Percentiles rank a stretch among this genome's conserved stretches.
Conservation (phyloP, 2,329 filamentous ascomycete genomes). For the Pseudogymnoascus sp. region DNA sequence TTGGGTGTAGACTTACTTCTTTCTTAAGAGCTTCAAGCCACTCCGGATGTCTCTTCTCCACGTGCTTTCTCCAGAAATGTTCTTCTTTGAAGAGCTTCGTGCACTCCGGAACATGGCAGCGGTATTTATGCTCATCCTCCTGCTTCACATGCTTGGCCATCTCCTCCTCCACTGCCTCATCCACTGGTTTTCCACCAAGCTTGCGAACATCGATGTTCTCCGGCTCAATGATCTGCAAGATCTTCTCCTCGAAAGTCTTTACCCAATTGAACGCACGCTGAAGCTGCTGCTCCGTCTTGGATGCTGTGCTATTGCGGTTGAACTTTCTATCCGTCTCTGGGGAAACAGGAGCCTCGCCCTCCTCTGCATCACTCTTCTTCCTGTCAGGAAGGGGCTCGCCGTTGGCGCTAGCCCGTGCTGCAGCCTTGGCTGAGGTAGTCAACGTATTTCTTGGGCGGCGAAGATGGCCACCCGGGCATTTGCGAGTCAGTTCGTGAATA, state of each 20-base stretch:
- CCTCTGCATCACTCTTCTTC: constrained; percentile 59
- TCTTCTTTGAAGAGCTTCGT: constrained; percentile 96
- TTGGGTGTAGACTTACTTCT: constrained; percentile 56
- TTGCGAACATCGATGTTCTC: constrained; percentile 81
- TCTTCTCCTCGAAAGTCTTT: constrained; percentile 95
- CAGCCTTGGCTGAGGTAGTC: constrained; percentile 72
- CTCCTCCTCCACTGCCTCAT: constrained; percentile 83
- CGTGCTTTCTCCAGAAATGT: constrained; percentile 95
- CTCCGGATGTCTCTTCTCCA: constrained; percentile 89
- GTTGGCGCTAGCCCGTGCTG: constrained; percentile 74
- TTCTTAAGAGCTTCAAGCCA: constrained; percentile 74
- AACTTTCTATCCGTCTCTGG: constrained; percentile 67
- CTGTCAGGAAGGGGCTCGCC: constrained; percentile 79
- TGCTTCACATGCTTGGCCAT: constrained; percentile 85
- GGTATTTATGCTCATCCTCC: constrained; percentile 93
- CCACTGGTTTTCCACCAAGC: constrained; percentile 77
- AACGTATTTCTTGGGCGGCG: constrained; percentile 82
- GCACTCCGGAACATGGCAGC: constrained; percentile 94
- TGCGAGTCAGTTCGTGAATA: constrained; percentile 87
- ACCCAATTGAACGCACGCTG: constrained; percentile 98
- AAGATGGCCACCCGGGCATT: constrained; percentile 95
- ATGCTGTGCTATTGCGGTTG: constrained; percentile 47
- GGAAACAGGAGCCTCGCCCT: constrained; percentile 55
- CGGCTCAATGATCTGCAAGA: constrained; percentile 85
- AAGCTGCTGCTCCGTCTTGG: constrained; percentile 83